Evolutionary conservation across 78 protist genomes (phyloP).

Genomic region (Pelomyxa schiedti): DNA sequence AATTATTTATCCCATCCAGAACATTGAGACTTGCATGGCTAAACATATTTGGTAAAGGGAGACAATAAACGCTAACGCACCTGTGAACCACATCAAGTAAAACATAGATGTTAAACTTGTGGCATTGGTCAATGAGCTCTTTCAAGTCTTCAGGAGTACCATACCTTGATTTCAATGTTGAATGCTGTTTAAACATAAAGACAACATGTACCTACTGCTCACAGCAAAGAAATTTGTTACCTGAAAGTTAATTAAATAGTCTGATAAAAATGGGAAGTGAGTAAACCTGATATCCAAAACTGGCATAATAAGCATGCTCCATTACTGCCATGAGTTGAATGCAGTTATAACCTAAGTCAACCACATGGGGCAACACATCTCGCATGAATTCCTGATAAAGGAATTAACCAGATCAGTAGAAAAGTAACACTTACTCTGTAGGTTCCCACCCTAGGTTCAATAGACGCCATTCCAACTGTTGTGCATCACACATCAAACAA

Average conservation of each 20-base stretch:
- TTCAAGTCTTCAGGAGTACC: slow-evolving; percentile 71
- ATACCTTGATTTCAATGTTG: too few species aligned
- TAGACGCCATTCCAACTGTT: slow-evolving; percentile 79
- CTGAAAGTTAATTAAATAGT: too few species aligned
- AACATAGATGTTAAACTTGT: slow-evolving; percentile 65
- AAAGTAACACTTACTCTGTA: too few species aligned
- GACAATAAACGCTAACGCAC: slow-evolving; percentile 44
- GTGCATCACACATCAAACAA: neutral
- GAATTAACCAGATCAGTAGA: too few species aligned
- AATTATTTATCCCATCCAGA: slow-evolving; percentile 78
- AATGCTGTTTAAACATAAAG: too few species aligned
- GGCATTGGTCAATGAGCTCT: slow-evolving; percentile 74
- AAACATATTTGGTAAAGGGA: slow-evolving; percentile 71
- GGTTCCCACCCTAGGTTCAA: slow-evolving; percentile 39
- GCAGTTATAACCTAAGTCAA: slow-evolving; percentile 63
- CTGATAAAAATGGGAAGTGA: too few species aligned
- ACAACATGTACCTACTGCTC: too few species aligned
- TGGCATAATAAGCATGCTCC: slow-evolving; percentile 96
- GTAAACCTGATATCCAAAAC: slow-evolving; percentile 86
- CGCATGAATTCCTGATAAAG: slow-evolving; percentile 34
- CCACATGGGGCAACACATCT: slow-evolving; percentile 14
- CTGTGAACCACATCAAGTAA: slow-evolving; percentile 85
- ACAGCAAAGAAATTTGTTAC: slow-evolving; percentile 70
- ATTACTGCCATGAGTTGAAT: slow-evolving; percentile 92
- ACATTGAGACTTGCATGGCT: slow-evolving; percentile 54